These are phyloP conservation scores for Phytophthora tentaculata DNA, from an alignment of 352 stramenopile species.

Conservation along the genomic window DNA sequence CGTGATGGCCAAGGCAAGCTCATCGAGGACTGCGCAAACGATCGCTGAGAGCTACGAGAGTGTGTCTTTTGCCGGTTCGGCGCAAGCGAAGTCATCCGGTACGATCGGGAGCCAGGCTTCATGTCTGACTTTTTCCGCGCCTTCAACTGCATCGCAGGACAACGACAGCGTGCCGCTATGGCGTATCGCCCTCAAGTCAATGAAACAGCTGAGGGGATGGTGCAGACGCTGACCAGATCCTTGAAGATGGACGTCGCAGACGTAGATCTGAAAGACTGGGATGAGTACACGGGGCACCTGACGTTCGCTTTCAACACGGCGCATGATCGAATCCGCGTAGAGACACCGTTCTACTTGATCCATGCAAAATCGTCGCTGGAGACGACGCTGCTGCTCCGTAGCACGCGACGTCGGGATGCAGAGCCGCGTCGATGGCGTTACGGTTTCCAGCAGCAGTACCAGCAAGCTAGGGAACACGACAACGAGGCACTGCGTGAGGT, in stretches of 20 bases:
- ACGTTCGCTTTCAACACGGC: slow-evolving; percentile 35
- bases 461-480: neutral
- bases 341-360: slow-evolving; percentile 7
- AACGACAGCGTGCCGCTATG: slow-evolving; percentile 1
- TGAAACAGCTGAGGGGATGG: too few relatives aligned
- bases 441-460: slow-evolving; percentile 17
- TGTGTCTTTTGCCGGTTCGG: slow-evolving; percentile 8
- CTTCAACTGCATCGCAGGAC: slow-evolving; percentile 24
- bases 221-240: too few relatives aligned
- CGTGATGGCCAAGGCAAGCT: neutral
- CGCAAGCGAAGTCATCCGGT: slow-evolving; percentile 5
- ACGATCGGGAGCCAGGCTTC: slow-evolving; percentile 22
- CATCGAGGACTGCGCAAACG: neutral
- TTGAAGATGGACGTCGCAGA: too few relatives aligned
- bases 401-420: too few relatives aligned
- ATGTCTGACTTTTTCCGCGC: slow-evolving; percentile 33
- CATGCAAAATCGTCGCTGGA: slow-evolving; percentile 18
- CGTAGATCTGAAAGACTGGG: too few relatives aligned
- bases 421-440: too few relatives aligned
- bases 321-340: neutral
- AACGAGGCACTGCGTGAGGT: neutral
- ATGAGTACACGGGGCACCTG: slow-evolving; percentile 3
- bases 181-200: slow-evolving; percentile 22
- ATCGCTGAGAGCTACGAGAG: neutral
- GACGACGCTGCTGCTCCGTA: neutral